phyloP scores from a whole-genome alignment of 345 rosid species.

The Isatis tinctoria region DNA sequence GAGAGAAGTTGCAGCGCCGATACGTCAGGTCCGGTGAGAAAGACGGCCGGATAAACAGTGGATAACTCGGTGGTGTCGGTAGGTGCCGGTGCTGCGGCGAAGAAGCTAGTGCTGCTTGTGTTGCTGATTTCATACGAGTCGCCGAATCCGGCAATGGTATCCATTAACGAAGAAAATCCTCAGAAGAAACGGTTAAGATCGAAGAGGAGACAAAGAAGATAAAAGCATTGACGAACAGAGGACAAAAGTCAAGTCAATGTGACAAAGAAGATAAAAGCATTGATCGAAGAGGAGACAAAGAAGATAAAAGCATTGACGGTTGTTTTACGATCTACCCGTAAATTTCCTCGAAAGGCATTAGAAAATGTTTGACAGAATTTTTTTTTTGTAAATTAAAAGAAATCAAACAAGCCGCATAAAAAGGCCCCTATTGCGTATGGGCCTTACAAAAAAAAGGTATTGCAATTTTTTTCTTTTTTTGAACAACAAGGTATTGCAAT shows the following conservation, averaged over 20 bases:
- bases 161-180: background rate
- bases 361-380: no score
- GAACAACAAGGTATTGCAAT: no score
- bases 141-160: background rate
- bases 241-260: background rate
- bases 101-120: constrained; percentile 42
- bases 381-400: no score
- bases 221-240: background rate
- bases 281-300: no score
- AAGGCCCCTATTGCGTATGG: no score
- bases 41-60: constrained; percentile 9
- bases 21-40: constrained; percentile 32
- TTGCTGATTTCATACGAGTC: background rate
- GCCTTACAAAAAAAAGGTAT: no score
- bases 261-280: no score
- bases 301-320: background rate
- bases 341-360: background rate
- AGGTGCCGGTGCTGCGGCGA: background rate
- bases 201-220: no score
- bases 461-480: no score
- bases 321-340: background rate
- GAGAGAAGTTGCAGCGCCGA: constrained; percentile 55
- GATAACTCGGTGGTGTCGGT: constrained; percentile 14
- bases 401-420: no score
- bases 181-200: no score